Evolutionary conservation across 169 alveolate species (phyloP), one percentile per base, ranked within the genome.

Genomic region (Prorocentrum cordatum): DNA sequence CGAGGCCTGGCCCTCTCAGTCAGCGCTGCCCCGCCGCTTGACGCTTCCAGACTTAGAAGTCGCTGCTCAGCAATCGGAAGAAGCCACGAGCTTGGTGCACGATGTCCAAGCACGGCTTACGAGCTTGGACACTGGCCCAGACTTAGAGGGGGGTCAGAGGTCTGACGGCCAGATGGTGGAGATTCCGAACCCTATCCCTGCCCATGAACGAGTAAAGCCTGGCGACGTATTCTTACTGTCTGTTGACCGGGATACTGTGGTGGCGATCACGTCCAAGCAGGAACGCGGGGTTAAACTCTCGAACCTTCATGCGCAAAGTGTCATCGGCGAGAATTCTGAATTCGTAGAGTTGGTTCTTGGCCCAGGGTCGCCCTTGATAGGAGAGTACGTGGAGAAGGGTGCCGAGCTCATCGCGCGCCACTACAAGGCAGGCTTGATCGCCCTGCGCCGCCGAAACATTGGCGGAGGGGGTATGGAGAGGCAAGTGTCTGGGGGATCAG

Each of bases 371-470:
- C 86, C 86, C 12, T 24, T 75, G 86, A 54, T 75, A 10, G 86
- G 24, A n/a, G 66, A 54, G n/a, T 20, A 54, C 66, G 1, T 6
- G 66, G 24, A 18, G 0, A 7, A 6, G 31, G 10, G 66, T n/a
- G n/a, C 12, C 27, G 27, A 14, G 29, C 14, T 27, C 22, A 20
- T 20, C 66, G 33, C 10, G 66, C 27, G 66, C 31, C 1, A 27
- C 3, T 75, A 75, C 72, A 75, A 75, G 10, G 86, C 86, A 0
- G 86, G 86, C 33, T 45, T 75, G 71, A 75, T 75, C 47, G 86
- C 86, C 20, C 72, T 75, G n/a, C 38, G 86, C 33, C 54, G 72
- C 1, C 86, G 86, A 9, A 14, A 39, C 7, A 39, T 9, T 7
- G 50, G 50, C 14, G 50, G 50, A 9, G 50, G 50, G 50, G 50